Base-by-base conservation (phyloP, 306 rosid genomes). In the Pyrus communis region DNA sequence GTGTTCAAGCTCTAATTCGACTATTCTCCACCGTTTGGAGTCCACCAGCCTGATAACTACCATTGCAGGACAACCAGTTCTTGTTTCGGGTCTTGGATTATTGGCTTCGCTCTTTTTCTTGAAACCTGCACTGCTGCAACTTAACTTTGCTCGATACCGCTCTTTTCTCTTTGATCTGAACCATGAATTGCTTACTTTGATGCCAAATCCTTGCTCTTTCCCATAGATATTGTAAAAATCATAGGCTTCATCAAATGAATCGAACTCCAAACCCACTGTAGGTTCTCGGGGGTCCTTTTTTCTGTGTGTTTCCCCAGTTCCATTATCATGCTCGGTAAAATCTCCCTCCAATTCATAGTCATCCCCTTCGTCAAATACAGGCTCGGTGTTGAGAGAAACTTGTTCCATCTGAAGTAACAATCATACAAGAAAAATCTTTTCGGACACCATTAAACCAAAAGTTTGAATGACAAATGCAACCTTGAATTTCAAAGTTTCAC, bases 31-130 rank as follows among this genome's bases (percentile, higher is more conserved):
- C 81, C 88, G 87, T 82, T 75, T 79, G 76, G 89, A 81, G 71
- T 89, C 92, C 63, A 89, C 88, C 77, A 91, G 80, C 83, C 81
- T 86, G 83, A 91, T 86, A 80, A 89, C 87, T 65, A 91, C 74
- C 97, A 91, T 87, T 67, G 97, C 93, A 55, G 97, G 93, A 81
- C 93, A 89, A 72, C 97, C 92, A 43, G 97, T 91, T 81, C 97
- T 84, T 58, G 97, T 91, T 82, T 91, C 94, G 4, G 92, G 92
- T 73, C 92, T 86, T 46, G 91, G 94, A 82, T 91, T 87, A 75
- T 86, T 88, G 67, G 92, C 94, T 64, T 86, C 88, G 62, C 94
- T 91, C 86, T 85, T 91, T 81, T 89, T 91, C 89, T 91, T 88
- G 85, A 91, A 91, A 69, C 97, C 93, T 40, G 92, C 94, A 82